Conservation (phyloP, 2,329 filamentous ascomycete genomes). For the Grosmannia serpens region DNA sequence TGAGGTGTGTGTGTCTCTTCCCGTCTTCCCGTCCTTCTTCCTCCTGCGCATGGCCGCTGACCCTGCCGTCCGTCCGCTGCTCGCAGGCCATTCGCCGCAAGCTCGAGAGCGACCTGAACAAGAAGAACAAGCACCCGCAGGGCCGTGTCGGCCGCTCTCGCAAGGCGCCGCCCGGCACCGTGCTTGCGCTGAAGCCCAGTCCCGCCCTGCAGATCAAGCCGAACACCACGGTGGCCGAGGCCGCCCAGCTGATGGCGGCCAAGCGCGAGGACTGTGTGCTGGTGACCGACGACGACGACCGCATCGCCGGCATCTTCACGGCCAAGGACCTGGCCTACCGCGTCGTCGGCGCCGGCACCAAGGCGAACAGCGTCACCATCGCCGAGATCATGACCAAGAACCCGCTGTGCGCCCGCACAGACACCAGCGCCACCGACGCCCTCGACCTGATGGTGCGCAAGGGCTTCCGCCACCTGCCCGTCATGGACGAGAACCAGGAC, state of each 20-base stretch:
- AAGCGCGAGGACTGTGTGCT: slow-evolving; percentile 97
- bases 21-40: neutral
- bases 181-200: slow-evolving; percentile 89
- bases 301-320: slow-evolving; percentile 97
- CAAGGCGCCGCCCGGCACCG: slow-evolving; percentile 91
- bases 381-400: slow-evolving; percentile 99
- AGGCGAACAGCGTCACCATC: slow-evolving; percentile 83
- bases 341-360: slow-evolving; percentile 82
- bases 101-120: slow-evolving; percentile 94
- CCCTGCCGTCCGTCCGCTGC: too few relatives aligned
- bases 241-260: slow-evolving; percentile 95
- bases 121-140: slow-evolving; percentile 77
- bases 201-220: slow-evolving; percentile 97
- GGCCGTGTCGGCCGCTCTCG: slow-evolving; percentile 71
- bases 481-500: slow-evolving; percentile 99
- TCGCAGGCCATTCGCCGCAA: slow-evolving; percentile 92
- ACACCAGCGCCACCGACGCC: slow-evolving; percentile 95
- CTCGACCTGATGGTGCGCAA: slow-evolving; percentile 97
- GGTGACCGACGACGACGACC: slow-evolving; percentile 94
- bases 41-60: slow-evolving; percentile 20
- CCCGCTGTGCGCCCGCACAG: slow-evolving; percentile 89
- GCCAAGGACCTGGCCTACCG: slow-evolving; percentile 97
- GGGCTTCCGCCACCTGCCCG: slow-evolving; percentile 91
- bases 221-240: slow-evolving; percentile 83
- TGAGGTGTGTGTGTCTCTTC: slow-evolving; percentile 57